Evolutionary conservation across 108 stramenopile species (phyloP), one percentile per base, ranked within the genome.

Genomic region (Licmophora abbreviata): DNA sequence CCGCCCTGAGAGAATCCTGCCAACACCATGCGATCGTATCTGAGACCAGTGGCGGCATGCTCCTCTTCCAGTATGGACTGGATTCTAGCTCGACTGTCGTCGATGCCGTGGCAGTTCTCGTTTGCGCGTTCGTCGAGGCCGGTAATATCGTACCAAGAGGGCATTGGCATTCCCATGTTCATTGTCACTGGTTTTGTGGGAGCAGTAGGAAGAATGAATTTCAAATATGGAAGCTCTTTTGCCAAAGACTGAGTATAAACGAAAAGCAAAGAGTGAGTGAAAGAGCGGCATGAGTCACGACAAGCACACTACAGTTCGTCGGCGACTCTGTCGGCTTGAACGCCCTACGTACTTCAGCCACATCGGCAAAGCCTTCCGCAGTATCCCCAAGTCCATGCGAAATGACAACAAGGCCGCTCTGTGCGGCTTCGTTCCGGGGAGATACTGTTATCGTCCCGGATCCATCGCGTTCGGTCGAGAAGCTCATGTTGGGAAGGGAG

Each of bases 1-100:
- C 90, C 96, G 6, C 96, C 96, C 65, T 97, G 96, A 10, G 67
- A 71, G 59, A 97, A 97, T 23, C 96, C 96, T 17, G 88, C 89
- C 52, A 97, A 57, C 3, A 91, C 80, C 84, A 97, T 94, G 7
- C 93, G 89, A 37, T 45, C 56, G 58, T 83, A 88, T 0, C 93
- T 85, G 11, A 97, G 54, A 9, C 88, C 88, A 3, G 68, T 58
- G 1, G 29, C 35, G 26, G 71, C 74, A 41, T 88, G 70, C 43
- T 97, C 92, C 26, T 73, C 48, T 44, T 71, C 37, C 14, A 95
- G 31, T 32, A 95, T 69, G 1, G 35, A 24, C 28, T 50, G 42
- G 22, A 95, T 64, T 0, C 56, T 44, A 24, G 48, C 51, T 34
- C 56, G 61, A 1, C 74, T 77, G 32, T 77, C 82, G 7, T 81